Evolutionary conservation across 2,329 filamentous ascomycete species (phyloP).

Genomic region (Sporothrix variecibatus): DNA sequence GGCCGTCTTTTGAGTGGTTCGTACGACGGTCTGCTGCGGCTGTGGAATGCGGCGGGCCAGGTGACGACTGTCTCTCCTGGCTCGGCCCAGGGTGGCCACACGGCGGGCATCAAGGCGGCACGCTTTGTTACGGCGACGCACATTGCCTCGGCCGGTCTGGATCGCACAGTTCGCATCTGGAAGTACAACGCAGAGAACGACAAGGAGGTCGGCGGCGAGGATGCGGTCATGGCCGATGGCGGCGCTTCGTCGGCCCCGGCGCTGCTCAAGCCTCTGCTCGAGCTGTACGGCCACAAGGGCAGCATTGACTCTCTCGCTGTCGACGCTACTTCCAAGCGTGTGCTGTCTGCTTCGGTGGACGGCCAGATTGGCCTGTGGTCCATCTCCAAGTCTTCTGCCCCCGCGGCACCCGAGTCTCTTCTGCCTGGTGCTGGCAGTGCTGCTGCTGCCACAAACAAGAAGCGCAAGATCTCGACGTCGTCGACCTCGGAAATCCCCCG

Average conservation of each 20-base stretch:
- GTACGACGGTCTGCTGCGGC: constrained; percentile 83
- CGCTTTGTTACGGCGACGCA: constrained; percentile 78
- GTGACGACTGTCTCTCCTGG: constrained; percentile 75
- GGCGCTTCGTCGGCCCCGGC: constrained; percentile 42
- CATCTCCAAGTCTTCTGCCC: constrained; percentile 51
- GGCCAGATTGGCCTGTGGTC: constrained; percentile 88
- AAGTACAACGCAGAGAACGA: constrained; percentile 74
- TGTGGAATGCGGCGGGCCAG: constrained; percentile 90
- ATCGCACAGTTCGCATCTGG: constrained; percentile 86
- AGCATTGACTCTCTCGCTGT: constrained; percentile 74
- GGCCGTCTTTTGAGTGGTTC: constrained; percentile 81
- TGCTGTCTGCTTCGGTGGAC: constrained; percentile 85
- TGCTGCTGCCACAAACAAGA: constrained; percentile 59
- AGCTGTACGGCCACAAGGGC: constrained; percentile 47
- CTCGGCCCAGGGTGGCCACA: constrained; percentile 69
- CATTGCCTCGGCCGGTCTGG: constrained; percentile 79
- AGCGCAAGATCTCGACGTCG: constrained; percentile 60
- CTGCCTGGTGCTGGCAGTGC: constrained; percentile 63
- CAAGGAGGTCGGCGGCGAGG: constrained; percentile 61
- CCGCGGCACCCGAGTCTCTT: constrained; percentile 68
- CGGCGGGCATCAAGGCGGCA: constrained; percentile 75
- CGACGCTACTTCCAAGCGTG: constrained; percentile 68
- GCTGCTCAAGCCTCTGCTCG: constrained; percentile 30
- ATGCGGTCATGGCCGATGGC: constrained; percentile 71
- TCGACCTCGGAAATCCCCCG: constrained; percentile 61